Percentiles rank a stretch among this genome's conserved stretches.
Evolutionary conservation across 257 asterid species (phyloP).

Genomic region (Fraxinus excelsior): DNA sequence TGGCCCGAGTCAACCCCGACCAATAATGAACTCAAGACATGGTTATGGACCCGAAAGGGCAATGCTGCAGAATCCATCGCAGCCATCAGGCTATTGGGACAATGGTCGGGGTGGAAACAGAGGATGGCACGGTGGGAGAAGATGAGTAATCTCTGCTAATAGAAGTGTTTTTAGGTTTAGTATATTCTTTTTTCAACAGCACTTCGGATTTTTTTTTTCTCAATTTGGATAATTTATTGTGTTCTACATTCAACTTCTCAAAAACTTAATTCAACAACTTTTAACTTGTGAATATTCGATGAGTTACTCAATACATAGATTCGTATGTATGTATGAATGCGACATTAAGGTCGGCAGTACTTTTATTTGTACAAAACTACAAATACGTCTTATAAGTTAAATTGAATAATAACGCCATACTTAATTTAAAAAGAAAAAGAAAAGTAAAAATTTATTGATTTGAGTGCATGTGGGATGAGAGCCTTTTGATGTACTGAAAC

Average conservation of each 20-base stretch:
- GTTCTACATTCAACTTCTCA: background rate
- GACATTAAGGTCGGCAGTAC: background rate
- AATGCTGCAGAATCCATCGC: slow-evolving; percentile 27
- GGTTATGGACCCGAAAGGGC: slow-evolving; percentile 38
- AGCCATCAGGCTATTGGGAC: slow-evolving; percentile 45
- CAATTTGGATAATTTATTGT: slow-evolving; percentile 19
- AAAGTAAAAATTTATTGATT: too few relatives aligned
- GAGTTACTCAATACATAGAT: background rate
- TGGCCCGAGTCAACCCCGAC: slow-evolving; percentile 37
- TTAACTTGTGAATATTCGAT: background rate
- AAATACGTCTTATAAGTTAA: background rate
- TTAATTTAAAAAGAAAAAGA: too few relatives aligned
- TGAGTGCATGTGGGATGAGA: too few relatives aligned
- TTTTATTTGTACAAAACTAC: too few relatives aligned
- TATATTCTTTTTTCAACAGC: too few relatives aligned
- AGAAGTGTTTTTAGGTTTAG: background rate
- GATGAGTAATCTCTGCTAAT: slow-evolving; percentile 21
- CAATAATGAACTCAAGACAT: slow-evolving; percentile 34
- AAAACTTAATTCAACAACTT: background rate
- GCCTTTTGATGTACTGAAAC: too few relatives aligned
- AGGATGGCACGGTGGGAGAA: slow-evolving; percentile 64
- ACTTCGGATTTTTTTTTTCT: background rate
- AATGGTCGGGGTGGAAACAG: slow-evolving; percentile 35
- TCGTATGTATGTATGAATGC: too few relatives aligned
- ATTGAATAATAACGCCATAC: too few relatives aligned